Conservation (phyloP, 1,284 basidiomycete species). For the Cryptococcus sp. region DNA sequence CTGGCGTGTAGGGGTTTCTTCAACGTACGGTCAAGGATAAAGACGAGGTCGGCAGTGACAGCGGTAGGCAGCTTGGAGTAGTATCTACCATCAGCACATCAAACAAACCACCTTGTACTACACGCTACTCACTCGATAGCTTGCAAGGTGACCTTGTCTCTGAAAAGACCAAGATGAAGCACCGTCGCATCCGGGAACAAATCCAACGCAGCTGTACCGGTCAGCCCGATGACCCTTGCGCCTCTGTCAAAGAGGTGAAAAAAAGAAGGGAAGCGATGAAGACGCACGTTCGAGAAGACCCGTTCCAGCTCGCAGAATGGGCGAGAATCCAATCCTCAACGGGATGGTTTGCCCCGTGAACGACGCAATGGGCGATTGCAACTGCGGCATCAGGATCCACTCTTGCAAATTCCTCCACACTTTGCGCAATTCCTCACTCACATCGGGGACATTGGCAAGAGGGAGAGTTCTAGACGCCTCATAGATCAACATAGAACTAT, state of each 20-base stretch:
- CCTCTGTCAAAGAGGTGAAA: conserved; percentile 1
- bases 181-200: conserved; percentile 81
- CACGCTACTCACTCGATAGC: conserved; percentile 73
- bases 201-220: conserved; percentile 55
- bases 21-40: conserved; percentile 65
- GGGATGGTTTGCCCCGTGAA: conserved; percentile 47
- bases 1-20: background rate
- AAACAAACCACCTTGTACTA: conserved; percentile 1
- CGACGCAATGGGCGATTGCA: conserved; percentile 44
- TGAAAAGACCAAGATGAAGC: conserved; percentile 82
- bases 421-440: too few species aligned
- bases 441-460: conserved; percentile 31
- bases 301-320: conserved; percentile 85
- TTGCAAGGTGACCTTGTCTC: conserved; percentile 82
- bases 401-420: too few species aligned
- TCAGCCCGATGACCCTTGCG: background rate
- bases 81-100: conserved; percentile 53
- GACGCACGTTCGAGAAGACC: conserved; percentile 78
- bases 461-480: conserved; percentile 32
- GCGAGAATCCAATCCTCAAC: conserved; percentile 72
- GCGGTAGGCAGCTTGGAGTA: conserved; percentile 82
- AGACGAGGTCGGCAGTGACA: conserved; percentile 73
- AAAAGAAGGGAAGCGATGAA: background rate
- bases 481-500: conserved; percentile 37
- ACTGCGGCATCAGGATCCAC: conserved; percentile 19